phyloP scores from a whole-genome alignment of 805 yeast genomes.

The Groenewaldozyma tartarivorans region DNA sequence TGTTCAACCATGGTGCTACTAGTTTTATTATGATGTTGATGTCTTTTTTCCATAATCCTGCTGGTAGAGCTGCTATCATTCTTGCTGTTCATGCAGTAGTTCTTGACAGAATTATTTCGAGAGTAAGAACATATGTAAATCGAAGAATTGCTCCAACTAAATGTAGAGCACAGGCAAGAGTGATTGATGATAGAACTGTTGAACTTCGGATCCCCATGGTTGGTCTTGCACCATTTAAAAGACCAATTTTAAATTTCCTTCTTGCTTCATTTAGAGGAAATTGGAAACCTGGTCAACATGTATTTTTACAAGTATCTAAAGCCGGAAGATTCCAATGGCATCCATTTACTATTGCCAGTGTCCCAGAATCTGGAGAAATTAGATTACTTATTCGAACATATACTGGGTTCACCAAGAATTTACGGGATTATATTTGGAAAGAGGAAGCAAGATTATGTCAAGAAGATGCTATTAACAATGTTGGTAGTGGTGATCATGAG shows the following conservation, averaged over 20 bases:
- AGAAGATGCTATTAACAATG: slow-evolving; percentile 1
- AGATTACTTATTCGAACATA: slow-evolving; percentile 32
- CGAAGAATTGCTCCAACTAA: slow-evolving; percentile 30
- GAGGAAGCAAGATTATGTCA: slow-evolving; percentile 10
- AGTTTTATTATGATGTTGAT: slow-evolving; percentile 35
- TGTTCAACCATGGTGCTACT: slow-evolving; percentile 35
- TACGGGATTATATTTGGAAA: slow-evolving; percentile 24
- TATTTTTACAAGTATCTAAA: slow-evolving; percentile 33
- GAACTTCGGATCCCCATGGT: slow-evolving; percentile 30
- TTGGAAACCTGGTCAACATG: slow-evolving; percentile 43
- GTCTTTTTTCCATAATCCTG: slow-evolving; percentile 34
- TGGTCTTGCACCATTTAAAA: slow-evolving; percentile 14
- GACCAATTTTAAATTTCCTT: neutral
- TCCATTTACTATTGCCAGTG: slow-evolving; percentile 39
- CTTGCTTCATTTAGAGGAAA: slow-evolving; percentile 16
- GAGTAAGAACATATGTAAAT: slow-evolving; percentile 29
- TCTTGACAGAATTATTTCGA: slow-evolving; percentile 30
- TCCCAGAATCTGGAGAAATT: slow-evolving; percentile 32
- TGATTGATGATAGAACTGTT: slow-evolving; percentile 35
- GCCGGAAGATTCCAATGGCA: slow-evolving; percentile 34
- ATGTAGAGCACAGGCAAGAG: slow-evolving; percentile 31
- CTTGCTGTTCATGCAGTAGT: slow-evolving; percentile 37
- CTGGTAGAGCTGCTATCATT: slow-evolving; percentile 28
- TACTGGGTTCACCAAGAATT: slow-evolving; percentile 35
- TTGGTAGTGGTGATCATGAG: too few relatives aligned